These are phyloP conservation scores for Prunus padus DNA, from an alignment of 306 rosid species.

Conservation along the genomic window DNA sequence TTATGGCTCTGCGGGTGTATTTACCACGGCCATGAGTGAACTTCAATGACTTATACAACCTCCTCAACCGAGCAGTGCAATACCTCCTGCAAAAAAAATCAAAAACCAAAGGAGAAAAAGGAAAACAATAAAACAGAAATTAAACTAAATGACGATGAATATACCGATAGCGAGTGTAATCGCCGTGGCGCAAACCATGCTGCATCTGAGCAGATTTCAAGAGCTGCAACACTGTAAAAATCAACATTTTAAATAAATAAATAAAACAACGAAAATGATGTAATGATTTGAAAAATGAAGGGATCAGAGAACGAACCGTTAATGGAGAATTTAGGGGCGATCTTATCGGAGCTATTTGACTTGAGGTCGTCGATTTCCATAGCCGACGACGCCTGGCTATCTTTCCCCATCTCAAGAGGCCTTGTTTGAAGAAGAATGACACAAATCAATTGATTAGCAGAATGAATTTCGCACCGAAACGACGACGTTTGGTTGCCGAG, in stretches of 20 bases:
- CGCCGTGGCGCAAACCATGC: constrained; percentile 91
- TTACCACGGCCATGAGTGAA: constrained; percentile 98
- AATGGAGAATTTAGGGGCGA: constrained; percentile 66
- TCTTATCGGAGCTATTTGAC: constrained; percentile 52
- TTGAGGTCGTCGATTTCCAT: constrained; percentile 79
- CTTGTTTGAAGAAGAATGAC: constrained; percentile 10
- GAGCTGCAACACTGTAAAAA: constrained; percentile 73
- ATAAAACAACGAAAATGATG: background rate
- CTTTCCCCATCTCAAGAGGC: constrained; percentile 44
- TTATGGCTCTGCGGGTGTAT: constrained; percentile 57
- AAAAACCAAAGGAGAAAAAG: background rate
- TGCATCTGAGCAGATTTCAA: constrained; percentile 96
- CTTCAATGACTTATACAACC: constrained; percentile 89
- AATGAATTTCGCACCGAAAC: background rate
- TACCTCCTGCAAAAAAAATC: constrained; percentile 61
- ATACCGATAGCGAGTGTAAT: constrained; percentile 92
- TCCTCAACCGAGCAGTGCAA: constrained; percentile 91
- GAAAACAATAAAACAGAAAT: background rate
- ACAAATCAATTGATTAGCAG: background rate
- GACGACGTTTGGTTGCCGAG: background rate
- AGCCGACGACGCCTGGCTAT: constrained; percentile 42
- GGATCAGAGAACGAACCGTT: constrained; percentile 55
- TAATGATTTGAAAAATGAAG: background rate
- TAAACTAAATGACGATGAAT: background rate
- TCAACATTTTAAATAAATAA: background rate